Evolutionary conservation across 148 eudicot genomes (phyloP).

Genomic region (Pharnaceum exiguum): DNA sequence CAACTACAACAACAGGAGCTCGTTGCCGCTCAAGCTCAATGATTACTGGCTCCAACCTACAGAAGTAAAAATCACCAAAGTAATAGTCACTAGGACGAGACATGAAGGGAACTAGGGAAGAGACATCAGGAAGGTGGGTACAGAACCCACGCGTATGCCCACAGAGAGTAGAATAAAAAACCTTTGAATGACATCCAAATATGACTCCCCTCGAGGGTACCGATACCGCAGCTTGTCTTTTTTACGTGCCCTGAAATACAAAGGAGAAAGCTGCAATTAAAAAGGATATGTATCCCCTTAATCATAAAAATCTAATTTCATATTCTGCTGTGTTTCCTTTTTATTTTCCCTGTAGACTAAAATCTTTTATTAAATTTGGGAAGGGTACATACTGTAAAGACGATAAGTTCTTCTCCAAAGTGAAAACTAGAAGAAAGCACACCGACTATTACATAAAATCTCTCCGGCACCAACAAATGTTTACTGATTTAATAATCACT

Average conservation of each 20-base stretch:
- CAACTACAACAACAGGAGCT: constrained; percentile 94
- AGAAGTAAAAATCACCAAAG: constrained; percentile 1
- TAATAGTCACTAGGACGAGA: not conserved
- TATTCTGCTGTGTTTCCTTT: too few relatives aligned
- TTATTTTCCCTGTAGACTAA: too few relatives aligned
- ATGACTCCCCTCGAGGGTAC: constrained; percentile 99
- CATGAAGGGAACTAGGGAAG: not conserved
- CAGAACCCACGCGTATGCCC: not conserved
- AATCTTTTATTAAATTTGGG: too few relatives aligned
- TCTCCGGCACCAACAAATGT: too few relatives aligned
- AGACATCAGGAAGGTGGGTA: not conserved
- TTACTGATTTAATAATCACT: too few relatives aligned
- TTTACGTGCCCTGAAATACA: constrained; percentile 62
- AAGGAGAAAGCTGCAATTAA: not conserved
- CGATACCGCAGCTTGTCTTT: constrained; percentile 94
- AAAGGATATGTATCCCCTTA: not conserved
- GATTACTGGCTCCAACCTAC: constrained; percentile 93
- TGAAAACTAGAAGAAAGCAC: too few relatives aligned
- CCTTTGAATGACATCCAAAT: constrained; percentile 99
- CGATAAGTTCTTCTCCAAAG: too few relatives aligned
- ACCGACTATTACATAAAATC: too few relatives aligned
- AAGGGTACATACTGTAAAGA: too few relatives aligned
- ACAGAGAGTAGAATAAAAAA: constrained; percentile 24
- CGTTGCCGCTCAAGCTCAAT: constrained; percentile 97
- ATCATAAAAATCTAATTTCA: too few relatives aligned